Conservation (phyloP, 2,329 filamentous ascomycete genomes). For the Trichophaea hybrida region DNA sequence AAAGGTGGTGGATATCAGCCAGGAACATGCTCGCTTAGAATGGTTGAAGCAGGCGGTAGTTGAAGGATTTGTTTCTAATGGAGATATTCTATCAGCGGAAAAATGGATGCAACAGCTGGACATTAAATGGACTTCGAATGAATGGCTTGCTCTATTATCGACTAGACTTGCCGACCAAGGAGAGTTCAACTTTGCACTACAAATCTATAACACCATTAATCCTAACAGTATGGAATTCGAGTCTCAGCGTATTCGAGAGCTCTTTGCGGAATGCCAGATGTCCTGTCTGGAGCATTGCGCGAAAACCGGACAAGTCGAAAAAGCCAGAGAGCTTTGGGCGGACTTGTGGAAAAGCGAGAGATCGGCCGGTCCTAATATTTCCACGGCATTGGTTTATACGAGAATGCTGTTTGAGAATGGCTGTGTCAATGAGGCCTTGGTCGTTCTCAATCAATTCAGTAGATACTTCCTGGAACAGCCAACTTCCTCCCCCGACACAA, state of each 20-base stretch:
- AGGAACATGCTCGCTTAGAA: constrained; percentile 52
- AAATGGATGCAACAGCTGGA: constrained; percentile 54
- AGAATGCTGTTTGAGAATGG: constrained; percentile 77
- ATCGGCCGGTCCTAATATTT: constrained; percentile 48
- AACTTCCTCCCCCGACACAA: not conserved
- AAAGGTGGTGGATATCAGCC: constrained; percentile 54
- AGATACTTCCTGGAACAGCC: constrained; percentile 9
- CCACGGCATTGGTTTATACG: constrained; percentile 51
- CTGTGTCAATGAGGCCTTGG: constrained; percentile 65
- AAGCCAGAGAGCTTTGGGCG: constrained; percentile 38
- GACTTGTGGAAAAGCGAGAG: constrained; percentile 60
- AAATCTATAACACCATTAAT: constrained; percentile 30
- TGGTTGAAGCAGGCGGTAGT: constrained; percentile 60
- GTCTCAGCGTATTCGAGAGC: constrained; percentile 37
- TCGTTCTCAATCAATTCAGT: constrained; percentile 29
- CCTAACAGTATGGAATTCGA: constrained; percentile 39
- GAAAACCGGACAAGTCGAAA: constrained; percentile 62
- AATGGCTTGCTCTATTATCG: constrained; percentile 51
- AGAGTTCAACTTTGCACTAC: constrained; percentile 48
- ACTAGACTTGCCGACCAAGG: constrained; percentile 67
- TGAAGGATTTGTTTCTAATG: constrained; percentile 56
- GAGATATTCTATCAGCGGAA: constrained; percentile 59
- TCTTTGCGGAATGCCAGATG: constrained; percentile 48
- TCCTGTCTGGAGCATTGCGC: constrained; percentile 78
- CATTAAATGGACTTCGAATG: constrained; percentile 39